Evolutionary conservation across 768 basidiomycete genomes (phyloP), one percentile per base, ranked within the genome.

Genomic region (Phlebiopsis gigantea): DNA sequence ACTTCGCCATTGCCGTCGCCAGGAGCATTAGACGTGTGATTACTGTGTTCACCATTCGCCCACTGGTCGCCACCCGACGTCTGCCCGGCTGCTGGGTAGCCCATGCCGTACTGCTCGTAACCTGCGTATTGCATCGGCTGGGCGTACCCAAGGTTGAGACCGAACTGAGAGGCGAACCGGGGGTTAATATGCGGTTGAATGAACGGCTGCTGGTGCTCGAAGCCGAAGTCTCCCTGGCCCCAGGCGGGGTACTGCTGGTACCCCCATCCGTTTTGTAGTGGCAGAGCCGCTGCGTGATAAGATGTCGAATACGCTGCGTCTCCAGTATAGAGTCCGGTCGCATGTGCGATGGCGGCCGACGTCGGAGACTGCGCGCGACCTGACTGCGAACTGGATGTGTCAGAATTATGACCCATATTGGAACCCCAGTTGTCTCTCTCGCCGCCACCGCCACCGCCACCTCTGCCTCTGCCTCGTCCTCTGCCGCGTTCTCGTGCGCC

Each of bases 111-210:
- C 28, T 48, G 47, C 26, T 25, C 28, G 15, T 51, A 51, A 21
- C 50, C 50, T 2, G 34, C 21, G 21, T 51, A 41, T 24, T 39
- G 50, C 50, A 51, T 39, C 30, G 30, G 14, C 50, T 51, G 50
- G 10, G 52, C 50, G 47, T 51, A 65, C 65, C 56, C 65, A 70
- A 79, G 58, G 48, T 76, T 72, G 56, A 84, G 67, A 24, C 83
- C 86, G 60, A 89, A 87, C 26, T 73, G 72, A 29, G 81, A 79
- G 14, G 88, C 87, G 69, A 92, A 91, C 10, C 84, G 79, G 8
- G 90, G 90, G 63, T 92, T 91, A 57, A 92, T 91, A 64, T 92
- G 90, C 5, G 90, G 90, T 61, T 90, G 87, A n/a, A 90, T 75
- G 65, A 75, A 66, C 28, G 62, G 52, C 26, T 62, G 60, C 51